Percentiles rank a stretch among this genome's conserved stretches.
Evolutionary conservation across 192 early-diverging fungal species (phyloP).

Genomic region (Geosiphon pyriformis): DNA sequence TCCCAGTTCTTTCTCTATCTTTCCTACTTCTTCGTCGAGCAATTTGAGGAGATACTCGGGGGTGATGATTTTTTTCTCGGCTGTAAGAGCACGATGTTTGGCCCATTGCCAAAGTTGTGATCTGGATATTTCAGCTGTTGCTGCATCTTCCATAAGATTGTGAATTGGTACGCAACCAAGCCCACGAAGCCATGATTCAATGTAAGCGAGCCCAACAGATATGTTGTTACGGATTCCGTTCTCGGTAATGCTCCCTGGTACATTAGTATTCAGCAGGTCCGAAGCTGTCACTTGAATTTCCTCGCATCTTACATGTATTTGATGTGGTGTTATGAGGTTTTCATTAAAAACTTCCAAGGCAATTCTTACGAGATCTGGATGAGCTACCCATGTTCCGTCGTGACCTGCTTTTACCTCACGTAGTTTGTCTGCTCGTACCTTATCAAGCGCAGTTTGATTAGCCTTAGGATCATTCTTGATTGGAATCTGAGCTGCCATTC

Average conservation of each 20-base stretch:
- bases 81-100: constrained; percentile 73
- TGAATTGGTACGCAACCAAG: constrained; percentile 96
- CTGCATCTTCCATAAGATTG: constrained; percentile 98
- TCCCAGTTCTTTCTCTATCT: constrained; percentile 57
- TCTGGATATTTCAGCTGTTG: constrained; percentile 96
- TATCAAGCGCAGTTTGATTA: constrained; percentile 86
- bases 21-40: constrained; percentile 85
- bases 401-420: constrained; percentile 94
- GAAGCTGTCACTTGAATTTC: constrained; percentile 79
- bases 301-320: constrained; percentile 86
- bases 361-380: constrained; percentile 90
- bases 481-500: constrained; percentile 98
- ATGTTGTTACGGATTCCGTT: constrained; percentile 88
- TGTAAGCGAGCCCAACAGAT: constrained; percentile 87
- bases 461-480: constrained; percentile 90
- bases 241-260: constrained; percentile 79
- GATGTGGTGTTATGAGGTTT: constrained; percentile 96
- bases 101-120: constrained; percentile 99
- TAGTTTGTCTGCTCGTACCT: constrained; percentile 92
- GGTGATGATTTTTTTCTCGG: constrained; percentile 77
- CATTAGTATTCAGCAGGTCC: constrained; percentile 78
- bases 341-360: constrained; percentile 87
- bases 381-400: constrained; percentile 96
- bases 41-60: constrained; percentile 68
- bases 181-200: constrained; percentile 94